phyloP scores from a whole-genome alignment of 164 flowering plant genomes.

The Vitis rupestris region DNA sequence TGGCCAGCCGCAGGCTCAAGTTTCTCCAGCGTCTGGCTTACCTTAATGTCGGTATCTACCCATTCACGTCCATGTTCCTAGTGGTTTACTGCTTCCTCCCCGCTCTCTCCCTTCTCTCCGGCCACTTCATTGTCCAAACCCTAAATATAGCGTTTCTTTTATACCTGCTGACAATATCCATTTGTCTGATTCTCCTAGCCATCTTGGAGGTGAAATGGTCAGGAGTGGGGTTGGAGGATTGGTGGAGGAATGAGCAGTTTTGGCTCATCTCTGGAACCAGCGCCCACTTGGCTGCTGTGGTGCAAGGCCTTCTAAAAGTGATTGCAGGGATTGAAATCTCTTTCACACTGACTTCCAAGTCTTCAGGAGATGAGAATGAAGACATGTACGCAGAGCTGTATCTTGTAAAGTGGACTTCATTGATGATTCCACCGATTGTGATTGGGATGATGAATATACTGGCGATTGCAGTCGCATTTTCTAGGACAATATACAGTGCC shows the following conservation, averaged over 20 bases:
- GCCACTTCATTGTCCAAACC: slow-evolving; percentile 63
- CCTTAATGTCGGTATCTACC: slow-evolving; percentile 73
- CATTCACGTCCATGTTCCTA: slow-evolving; percentile 73
- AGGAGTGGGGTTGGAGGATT: slow-evolving; percentile 68
- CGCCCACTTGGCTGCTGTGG: slow-evolving; percentile 69
- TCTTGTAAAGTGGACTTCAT: slow-evolving; percentile 67
- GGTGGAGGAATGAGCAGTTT: slow-evolving; percentile 90
- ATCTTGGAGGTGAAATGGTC: slow-evolving; percentile 77
- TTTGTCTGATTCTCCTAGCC: slow-evolving; percentile 53
- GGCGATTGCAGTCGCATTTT: slow-evolving; percentile 50
- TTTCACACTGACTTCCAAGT: slow-evolving; percentile 71
- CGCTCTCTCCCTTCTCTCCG: slow-evolving; percentile 75
- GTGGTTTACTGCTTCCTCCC: slow-evolving; percentile 79
- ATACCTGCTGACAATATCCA: slow-evolving; percentile 52
- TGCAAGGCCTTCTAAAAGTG: slow-evolving; percentile 74
- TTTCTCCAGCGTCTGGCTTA: slow-evolving; percentile 71
- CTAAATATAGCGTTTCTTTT: slow-evolving; percentile 48
- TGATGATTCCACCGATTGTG: slow-evolving; percentile 70
- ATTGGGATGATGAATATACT: slow-evolving; percentile 66
- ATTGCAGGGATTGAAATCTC: slow-evolving; percentile 79
- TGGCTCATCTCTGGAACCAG: slow-evolving; percentile 83
- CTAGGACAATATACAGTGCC: slow-evolving; percentile 53
- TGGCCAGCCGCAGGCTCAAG: slow-evolving; percentile 44
- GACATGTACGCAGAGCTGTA: slow-evolving; percentile 69
- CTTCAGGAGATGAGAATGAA: slow-evolving; percentile 56